Evolutionary conservation across 1,284 basidiomycete species (phyloP), one percentile per base, ranked within the genome.

Genomic region (Microbotryomycetes sp.): DNA sequence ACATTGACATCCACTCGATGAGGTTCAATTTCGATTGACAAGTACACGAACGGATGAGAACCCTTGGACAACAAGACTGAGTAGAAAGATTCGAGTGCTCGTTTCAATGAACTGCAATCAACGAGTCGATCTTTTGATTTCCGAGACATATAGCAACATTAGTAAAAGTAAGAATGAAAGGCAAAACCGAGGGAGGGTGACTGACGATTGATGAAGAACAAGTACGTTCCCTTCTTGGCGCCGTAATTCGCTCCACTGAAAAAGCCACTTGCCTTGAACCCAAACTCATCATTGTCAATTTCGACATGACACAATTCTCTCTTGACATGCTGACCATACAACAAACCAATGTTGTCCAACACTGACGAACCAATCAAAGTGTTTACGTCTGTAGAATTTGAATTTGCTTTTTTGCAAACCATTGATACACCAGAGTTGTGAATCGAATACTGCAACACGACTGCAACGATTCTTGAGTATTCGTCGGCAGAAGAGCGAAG

Each of bases 181-280:
- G 29, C 48, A 2, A 1, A 4, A 47, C 16, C n/a, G 19, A n/a
- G 9, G 22, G 22, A 6, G 53, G 14, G 30, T 19, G 5, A 79
- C 88, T 66, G 68, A 96, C 93, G 87, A 73, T 98, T 98, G 74
- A 99, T 97, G 76, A 99, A 99, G n/a, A 97, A 80, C 0, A 98
- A 78, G 72, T 94, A 88, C 0, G 85, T 80, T 56, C 81, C 86
- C 72, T 89, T 91, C 75, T 94, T 94, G 4, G 84, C 86, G 72
- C 88, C 89, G 73, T 90, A 92, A 72, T 93, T 96, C 0, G 89
- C 86, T 70, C 85, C 90, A 5, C 89, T 94, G 70, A 90, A 86
- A 74, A 87, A 85, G 0, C 85, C 86, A 54, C 87, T 82, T 7
- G 86, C 84, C 45, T 79, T 79, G 86, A 88, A 89, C 2, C 53